Evolutionary conservation across 257 asterid species (phyloP).

Genomic region (Solanum sitiens): DNA sequence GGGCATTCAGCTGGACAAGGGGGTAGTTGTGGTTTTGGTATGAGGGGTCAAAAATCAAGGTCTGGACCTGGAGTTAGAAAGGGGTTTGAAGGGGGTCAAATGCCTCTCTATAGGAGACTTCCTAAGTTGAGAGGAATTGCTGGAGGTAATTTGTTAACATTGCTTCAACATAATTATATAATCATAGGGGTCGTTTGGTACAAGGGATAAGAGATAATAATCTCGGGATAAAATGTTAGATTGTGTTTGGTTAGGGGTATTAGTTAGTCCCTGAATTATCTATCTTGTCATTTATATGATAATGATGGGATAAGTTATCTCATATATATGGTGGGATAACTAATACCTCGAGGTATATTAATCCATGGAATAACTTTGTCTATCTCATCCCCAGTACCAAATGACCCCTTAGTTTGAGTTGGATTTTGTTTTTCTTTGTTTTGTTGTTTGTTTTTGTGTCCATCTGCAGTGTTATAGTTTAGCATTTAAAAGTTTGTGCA

Average conservation of each 20-base stretch:
- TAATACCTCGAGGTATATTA: neutral
- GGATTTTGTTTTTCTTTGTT: neutral
- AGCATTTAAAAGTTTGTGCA: neutral
- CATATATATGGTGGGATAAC: too few species aligned
- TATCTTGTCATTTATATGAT: neutral
- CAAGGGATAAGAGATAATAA: neutral
- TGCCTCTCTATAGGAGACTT: constrained; percentile 78
- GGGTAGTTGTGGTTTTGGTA: constrained; percentile 79
- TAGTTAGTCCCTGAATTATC: neutral
- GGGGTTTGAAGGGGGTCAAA: constrained; percentile 86
- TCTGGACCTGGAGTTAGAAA: constrained; percentile 87
- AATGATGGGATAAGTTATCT: neutral
- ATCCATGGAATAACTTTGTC: neutral
- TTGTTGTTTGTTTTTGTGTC: neutral
- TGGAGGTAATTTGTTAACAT: constrained; percentile 49
- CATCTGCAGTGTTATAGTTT: neutral
- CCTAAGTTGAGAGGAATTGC: constrained; percentile 93
- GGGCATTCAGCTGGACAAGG: constrained; percentile 98
- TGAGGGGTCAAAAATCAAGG: constrained; percentile 95
- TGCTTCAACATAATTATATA: neutral
- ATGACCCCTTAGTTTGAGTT: neutral
- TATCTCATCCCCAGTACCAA: neutral
- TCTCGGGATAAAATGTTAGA: neutral
- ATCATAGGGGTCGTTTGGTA: neutral
- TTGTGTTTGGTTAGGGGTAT: neutral